These are phyloP conservation scores for Linum trigynum DNA, from an alignment of 345 rosid genomes.

Conservation along the genomic window DNA sequence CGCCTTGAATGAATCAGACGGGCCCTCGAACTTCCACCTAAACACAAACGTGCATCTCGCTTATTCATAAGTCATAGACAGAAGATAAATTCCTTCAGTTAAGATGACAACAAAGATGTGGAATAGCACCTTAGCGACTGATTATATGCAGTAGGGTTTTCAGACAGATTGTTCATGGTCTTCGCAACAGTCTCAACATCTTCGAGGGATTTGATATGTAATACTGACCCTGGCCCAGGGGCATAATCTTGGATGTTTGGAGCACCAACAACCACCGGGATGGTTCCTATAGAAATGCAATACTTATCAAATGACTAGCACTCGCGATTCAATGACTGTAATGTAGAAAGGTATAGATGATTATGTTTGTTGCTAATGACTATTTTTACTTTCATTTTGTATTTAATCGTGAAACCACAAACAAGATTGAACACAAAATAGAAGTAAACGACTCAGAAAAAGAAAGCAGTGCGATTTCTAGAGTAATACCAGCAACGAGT, in stretches of 20 bases:
- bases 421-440: neutral
- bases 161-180: slow-evolving; percentile 64
- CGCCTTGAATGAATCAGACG: slow-evolving; percentile 9
- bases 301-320: too few relatives aligned
- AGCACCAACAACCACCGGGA: slow-evolving; percentile 89
- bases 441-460: neutral
- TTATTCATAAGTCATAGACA: neutral
- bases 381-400: neutral
- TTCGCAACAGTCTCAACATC: slow-evolving; percentile 58
- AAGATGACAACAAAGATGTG: neutral
- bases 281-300: slow-evolving; percentile 41
- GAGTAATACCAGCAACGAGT: slow-evolving; percentile 69
- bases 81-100: neutral
- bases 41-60: slow-evolving; percentile 7
- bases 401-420: neutral
- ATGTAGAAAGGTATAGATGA: too few relatives aligned
- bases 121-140: slow-evolving; percentile 49
- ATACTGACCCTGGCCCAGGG: slow-evolving; percentile 49
- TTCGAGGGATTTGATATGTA: slow-evolving; percentile 53
- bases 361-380: too few relatives aligned
- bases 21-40: slow-evolving; percentile 7
- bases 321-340: too few relatives aligned
- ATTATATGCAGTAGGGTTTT: slow-evolving; percentile 62
- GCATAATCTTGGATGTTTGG: slow-evolving; percentile 88
- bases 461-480: neutral